These are phyloP conservation scores for Coemansia sp. DNA, from an alignment of 192 early-diverging fungal genomes.

Conservation along the genomic window DNA sequence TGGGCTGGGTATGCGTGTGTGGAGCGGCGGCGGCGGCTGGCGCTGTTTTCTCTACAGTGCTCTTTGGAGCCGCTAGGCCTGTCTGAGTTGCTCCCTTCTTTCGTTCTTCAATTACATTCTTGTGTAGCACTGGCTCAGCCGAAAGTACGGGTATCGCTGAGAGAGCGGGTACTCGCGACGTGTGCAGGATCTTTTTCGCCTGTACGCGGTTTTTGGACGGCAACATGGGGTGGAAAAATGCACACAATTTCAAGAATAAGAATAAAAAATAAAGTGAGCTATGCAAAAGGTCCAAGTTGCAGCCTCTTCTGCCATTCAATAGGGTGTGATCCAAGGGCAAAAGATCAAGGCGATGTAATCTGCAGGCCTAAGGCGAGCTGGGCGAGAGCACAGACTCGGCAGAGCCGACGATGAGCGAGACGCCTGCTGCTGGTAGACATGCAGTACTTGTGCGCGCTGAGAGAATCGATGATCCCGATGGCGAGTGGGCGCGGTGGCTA, in stretches of 20 bases:
- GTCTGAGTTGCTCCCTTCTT: not conserved
- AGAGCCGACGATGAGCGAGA: conserved; percentile 35
- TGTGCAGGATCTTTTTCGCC: conserved; percentile 21
- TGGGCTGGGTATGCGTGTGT: not conserved
- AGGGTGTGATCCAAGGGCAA: not conserved
- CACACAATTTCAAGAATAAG: not conserved
- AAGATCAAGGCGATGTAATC: not conserved
- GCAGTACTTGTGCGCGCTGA: conserved; percentile 1
- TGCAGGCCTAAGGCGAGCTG: conserved; percentile 20
- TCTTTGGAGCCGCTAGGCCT: not conserved
- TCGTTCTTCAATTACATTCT: not conserved
- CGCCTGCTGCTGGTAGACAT: conserved; percentile 26
- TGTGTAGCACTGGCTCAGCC: conserved; percentile 28
- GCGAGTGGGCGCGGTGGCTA: not conserved
- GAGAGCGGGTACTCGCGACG: not conserved
- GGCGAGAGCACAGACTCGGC: conserved; percentile 31
- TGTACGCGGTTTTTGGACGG: conserved; percentile 35
- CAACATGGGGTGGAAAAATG: conserved; percentile 16
- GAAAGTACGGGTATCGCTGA: not conserved
- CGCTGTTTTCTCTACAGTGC: not conserved
- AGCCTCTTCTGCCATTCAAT: not conserved
- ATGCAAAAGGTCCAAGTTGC: too few relatives aligned
- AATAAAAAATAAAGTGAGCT: not conserved
- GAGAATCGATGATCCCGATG: not conserved
- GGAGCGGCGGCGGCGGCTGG: not conserved